These are phyloP conservation scores for Catunica adiposa DNA, from an alignment of 2,329 filamentous ascomycete species.

Conservation along the genomic window DNA sequence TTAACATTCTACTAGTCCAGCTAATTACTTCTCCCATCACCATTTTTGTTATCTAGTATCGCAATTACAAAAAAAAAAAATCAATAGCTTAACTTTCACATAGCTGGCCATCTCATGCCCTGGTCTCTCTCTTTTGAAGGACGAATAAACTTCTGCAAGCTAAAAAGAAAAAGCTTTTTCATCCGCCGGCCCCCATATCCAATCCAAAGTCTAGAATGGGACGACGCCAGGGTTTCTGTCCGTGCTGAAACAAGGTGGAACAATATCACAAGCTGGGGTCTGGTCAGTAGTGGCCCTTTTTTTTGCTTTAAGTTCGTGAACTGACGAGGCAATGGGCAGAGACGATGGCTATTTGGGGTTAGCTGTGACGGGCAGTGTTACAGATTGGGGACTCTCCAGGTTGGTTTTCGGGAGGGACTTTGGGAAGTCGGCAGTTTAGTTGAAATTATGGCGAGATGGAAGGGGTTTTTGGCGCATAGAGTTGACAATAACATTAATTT, in stretches of 20 bases:
- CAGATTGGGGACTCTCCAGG: no score
- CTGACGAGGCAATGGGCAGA: neutral
- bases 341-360: neutral
- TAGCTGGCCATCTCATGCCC: no score
- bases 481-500: no score
- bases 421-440: no score
- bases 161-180: neutral
- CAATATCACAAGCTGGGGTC: neutral
- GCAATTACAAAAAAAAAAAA: no score
- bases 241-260: neutral
- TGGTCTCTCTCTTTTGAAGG: no score
- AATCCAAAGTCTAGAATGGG: neutral
- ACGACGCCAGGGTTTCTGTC: neutral
- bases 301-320: neutral
- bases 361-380: neutral
- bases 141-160: neutral
- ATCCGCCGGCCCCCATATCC: neutral
- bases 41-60: no score
- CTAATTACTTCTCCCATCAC: neutral
- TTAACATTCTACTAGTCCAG: neutral
- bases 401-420: no score
- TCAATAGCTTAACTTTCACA: no score
- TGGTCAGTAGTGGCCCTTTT: neutral
- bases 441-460: no score
- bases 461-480: no score